Base-by-base conservation (phyloP, 2,329 filamentous ascomycete genomes). In the Camillea tinctor region DNA sequence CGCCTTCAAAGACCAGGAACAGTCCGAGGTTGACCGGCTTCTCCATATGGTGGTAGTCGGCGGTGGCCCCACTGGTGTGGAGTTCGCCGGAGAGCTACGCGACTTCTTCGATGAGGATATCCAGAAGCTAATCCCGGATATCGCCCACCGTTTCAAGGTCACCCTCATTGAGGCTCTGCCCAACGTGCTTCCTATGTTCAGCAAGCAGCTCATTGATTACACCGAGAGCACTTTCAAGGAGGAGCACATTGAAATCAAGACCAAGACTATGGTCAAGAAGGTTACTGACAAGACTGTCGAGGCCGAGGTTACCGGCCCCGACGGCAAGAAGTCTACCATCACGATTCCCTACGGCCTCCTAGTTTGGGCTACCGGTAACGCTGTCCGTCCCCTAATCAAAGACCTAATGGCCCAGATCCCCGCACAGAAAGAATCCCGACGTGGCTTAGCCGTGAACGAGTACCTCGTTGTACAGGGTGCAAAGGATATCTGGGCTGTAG, bases 51-150 rank as follows among this genome's bases (percentile, higher is more conserved):
- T 99, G 58, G 94, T 93, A 52, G 91, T 93, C 56, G 90, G 94
- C 69, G 94, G 94, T 79, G 94, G 94, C 61, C 94, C 94, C 49
- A 98, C 94, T 57, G 94, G 94, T 81, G 95, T 99, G 68, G 95
- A 99, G 80, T 99, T 99, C 73, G 95, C 95, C 65, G 95, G 93
- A 77, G 95, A 99, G 80, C 88, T 99, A 58, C 93, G 97, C 78
- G 95, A 99, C 77, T 99, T 99, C 82, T 98, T 99, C 82, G 92
- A 97, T 78, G 88, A 96, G 70, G 95, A 99, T 78, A 89, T 99
- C 77, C 93, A 92, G 85, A 98, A 97, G 82, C 93, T 96, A 85
- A 90, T 99, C 67, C 96, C 96, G 52, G 93, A 97, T 64, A 97
- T 99, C 77, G 88, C 89, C 76, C 88, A 93, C 72, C 92, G 93